Percentiles rank a stretch among this genome's conserved stretches.
Conservation (phyloP, 1,284 basidiomycete species). For the Clitocybe nebularis region DNA sequence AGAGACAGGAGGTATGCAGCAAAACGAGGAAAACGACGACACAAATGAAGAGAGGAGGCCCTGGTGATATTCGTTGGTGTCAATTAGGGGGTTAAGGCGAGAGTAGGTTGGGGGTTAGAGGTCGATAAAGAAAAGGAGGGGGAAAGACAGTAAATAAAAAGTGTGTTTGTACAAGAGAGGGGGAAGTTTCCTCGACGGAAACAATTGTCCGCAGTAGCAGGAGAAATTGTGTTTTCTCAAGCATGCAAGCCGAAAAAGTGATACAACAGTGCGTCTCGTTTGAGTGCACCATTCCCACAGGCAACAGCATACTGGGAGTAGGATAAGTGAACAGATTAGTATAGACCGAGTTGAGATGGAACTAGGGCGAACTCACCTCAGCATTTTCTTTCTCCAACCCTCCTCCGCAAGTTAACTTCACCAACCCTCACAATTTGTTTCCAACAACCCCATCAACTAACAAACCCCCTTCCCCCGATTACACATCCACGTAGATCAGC, state of each 20-base stretch:
- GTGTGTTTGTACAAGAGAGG: slow-evolving; percentile 9
- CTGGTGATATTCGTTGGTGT: slow-evolving; percentile 10
- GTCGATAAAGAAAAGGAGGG: slow-evolving; percentile 7
- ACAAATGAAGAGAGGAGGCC: slow-evolving; percentile 11
- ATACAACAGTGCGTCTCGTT: slow-evolving; percentile 25
- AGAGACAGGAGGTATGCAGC: slow-evolving; percentile 18
- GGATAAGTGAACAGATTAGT: slow-evolving; percentile 14
- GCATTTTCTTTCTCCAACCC: slow-evolving; percentile 25
- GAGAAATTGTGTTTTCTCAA: neutral
- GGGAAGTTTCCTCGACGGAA: slow-evolving; percentile 4
- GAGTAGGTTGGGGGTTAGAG: slow-evolving; percentile 1
- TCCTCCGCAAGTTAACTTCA: slow-evolving; percentile 13
- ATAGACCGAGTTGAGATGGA: neutral
- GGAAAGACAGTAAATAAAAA: slow-evolving; percentile 13
- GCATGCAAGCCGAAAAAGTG: slow-evolving; percentile 20
- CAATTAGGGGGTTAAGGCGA: slow-evolving; percentile 13
- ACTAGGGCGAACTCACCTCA: slow-evolving; percentile 17
- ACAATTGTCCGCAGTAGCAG: slow-evolving; percentile 2
- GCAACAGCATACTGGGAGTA: slow-evolving; percentile 13
- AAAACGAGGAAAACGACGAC: slow-evolving; percentile 21
- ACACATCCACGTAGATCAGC: slow-evolving; percentile 89
- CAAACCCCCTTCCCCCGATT: slow-evolving; percentile 16
- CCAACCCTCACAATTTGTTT: slow-evolving; percentile 4
- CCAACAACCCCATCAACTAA: slow-evolving; percentile 12
- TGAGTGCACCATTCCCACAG: slow-evolving; percentile 22